Evolutionary conservation across 2,329 filamentous ascomycete genomes (phyloP), one percentile per base, ranked within the genome.

Genomic region (Talaromyces albobiverticillius): DNA sequence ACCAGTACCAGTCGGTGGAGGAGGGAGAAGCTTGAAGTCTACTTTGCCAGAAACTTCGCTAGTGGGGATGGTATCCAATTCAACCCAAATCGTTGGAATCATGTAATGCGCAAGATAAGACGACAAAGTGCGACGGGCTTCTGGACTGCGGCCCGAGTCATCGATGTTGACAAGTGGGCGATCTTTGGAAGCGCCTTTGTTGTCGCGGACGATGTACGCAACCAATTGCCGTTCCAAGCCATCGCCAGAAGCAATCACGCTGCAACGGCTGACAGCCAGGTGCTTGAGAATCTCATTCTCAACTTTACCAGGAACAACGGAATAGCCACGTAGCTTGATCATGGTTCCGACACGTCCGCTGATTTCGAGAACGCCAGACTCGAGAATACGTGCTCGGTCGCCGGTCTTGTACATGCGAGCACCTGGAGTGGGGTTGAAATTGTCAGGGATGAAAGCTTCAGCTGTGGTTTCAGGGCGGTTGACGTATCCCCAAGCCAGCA

Each of bases 241-340:
- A 47, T 92, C 89, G 1, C 88, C 88, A 61, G 87, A 80, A n/a
- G 87, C 82, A 20, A 87, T 73, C 0, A 93, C 87, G 1, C 85
- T 87, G 59, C 88, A 90, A 46, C 85, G 82, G 1, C 81, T 82
- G 49, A 91, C 87, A 11, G 86, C 87, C 29, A 92, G 72, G 59
- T 88, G 79, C 60, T 83, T 82, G 53, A 85, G 77, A 54, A 92
- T 88, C 5, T 84, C 83, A 60, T 84, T 87, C 66, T 92, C 87
- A 1, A 91, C 87, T 55, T 89, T 89, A 7, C 84, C 85, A 5
- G 88, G 88, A 22, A 90, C 87, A 3, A 91, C 85, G 1, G 86
- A 90, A 64, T 90, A 91, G 1, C 88, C 88, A 55, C 88, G 83
- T 10, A 90, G 81, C 71, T 91, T 91, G 73, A 91, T 90, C 87